Base-by-base conservation (phyloP, 768 basidiomycete genomes). In the Filobasidium wieringae region DNA sequence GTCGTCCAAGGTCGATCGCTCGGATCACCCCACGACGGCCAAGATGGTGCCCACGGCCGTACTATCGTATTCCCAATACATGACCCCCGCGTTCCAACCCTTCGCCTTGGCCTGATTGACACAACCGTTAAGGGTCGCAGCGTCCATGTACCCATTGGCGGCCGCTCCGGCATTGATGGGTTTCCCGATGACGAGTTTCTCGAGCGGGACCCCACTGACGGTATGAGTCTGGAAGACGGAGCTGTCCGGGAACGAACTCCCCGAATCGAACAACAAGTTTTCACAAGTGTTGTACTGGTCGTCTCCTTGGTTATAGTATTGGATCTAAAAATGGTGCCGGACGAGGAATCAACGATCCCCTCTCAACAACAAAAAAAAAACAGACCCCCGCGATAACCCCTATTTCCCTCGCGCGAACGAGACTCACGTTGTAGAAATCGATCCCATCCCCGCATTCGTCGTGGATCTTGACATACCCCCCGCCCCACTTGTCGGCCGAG, bases 121-220 rank as follows among this genome's bases (percentile, higher is more conserved):
- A 66, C 87, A 88, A 2, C 72, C 69, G 0, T 82, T 79, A 19
- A 88, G 76, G 15, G 79, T 79, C 1, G 77, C 70, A 1, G 83
- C 77, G 32, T 73, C 75, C 63, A 88, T 82, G 72, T 79, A 86
- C 26, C 75, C 75, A 61, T 80, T 84, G 60, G 60, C 78, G 2
- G 83, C 71, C 12, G 78, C 80, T 0, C 81, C 83, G 3, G 58
- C 31, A 27, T 67, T 47, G 66, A 80, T 82, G 1, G 85, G 85
- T 72, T 88, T 88, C 4, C 85, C 85, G 65, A 88, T 84, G 60
- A 87, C 81, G 51, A 87, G 76, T 72, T 88, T 87, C 68, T 79
- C 70, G 43, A 81, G 65, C 2, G 77, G 68, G 8, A 87, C 79
- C 22, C 83, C 84, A 19, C 68, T 66, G 58, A 73, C 79, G 1